phyloP scores from a whole-genome alignment of 768 basidiomycete genomes.

The Coprinopsis sp. region DNA sequence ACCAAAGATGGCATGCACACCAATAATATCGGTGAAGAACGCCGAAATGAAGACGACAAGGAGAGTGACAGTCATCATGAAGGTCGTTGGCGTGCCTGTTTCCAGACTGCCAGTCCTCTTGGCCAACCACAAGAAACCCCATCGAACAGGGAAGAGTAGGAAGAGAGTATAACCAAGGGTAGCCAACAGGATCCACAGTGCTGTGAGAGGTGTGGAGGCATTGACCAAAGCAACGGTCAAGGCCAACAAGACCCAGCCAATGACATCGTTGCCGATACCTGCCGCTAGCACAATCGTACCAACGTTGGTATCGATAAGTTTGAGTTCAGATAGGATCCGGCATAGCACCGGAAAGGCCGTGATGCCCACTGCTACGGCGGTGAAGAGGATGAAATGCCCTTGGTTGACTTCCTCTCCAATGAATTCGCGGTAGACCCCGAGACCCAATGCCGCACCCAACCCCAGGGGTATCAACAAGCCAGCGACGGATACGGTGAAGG shows the following conservation, averaged over 20 bases:
- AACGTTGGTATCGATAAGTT: constrained; percentile 80
- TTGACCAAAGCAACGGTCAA: constrained; percentile 82
- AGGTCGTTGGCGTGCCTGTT: constrained; percentile 61
- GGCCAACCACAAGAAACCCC: constrained; percentile 63
- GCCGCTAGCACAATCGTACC: constrained; percentile 79
- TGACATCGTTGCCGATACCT: constrained; percentile 71
- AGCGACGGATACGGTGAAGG: constrained; percentile 54
- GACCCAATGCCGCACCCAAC: constrained; percentile 67
- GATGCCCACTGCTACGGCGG: constrained; percentile 77
- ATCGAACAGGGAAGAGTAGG: constrained; percentile 59
- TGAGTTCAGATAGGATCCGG: constrained; percentile 78
- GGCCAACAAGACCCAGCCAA: constrained; percentile 85
- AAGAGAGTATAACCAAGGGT: constrained; percentile 62
- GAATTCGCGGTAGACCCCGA: constrained; percentile 73
- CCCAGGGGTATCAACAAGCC: constrained; percentile 79
- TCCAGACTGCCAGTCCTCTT: constrained; percentile 68
- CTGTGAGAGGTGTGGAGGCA: constrained; percentile 65
- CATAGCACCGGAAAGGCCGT: constrained; percentile 82
- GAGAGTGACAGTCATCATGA: constrained; percentile 79
- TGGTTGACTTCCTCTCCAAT: constrained; percentile 53
- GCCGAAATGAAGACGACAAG: constrained; percentile 68
- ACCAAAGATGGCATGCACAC: constrained; percentile 69
- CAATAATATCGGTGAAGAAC: constrained; percentile 86
- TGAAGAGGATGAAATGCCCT: constrained; percentile 82
- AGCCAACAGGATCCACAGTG: constrained; percentile 75